These are phyloP conservation scores for Ophiostoma quercus DNA, from an alignment of 2,329 filamentous ascomycete genomes.

Conservation along the genomic window DNA sequence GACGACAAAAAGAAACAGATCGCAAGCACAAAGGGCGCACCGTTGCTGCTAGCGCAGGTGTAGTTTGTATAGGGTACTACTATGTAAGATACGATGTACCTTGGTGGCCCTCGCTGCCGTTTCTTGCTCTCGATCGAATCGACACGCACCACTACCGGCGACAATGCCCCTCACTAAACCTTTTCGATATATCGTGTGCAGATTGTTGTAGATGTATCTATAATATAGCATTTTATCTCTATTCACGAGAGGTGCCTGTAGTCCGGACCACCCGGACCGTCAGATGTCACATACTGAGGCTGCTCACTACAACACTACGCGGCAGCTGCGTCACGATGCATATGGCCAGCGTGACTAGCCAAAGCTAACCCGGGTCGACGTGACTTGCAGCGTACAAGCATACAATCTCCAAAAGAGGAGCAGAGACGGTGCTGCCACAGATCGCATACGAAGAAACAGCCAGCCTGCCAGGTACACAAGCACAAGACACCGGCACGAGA, in stretches of 20 bases:
- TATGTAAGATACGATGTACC: not conserved
- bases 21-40: not conserved
- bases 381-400: not conserved
- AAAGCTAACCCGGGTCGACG: not conserved
- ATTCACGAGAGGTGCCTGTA: not conserved
- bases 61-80: no score
- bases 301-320: not conserved
- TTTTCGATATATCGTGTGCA: not conserved
- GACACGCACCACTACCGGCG: not conserved
- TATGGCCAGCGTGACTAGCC: not conserved
- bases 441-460: not conserved
- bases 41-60: no score
- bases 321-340: constrained; percentile 7
- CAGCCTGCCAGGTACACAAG: not conserved
- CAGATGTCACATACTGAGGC: not conserved
- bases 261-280: constrained; percentile 10
- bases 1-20: not conserved
- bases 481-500: not conserved
- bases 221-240: no score
- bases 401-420: no score
- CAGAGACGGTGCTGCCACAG: no score
- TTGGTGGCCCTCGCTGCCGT: not conserved
- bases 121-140: not conserved
- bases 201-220: not conserved
- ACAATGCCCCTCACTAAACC: not conserved